Base-by-base conservation (phyloP, 2,329 filamentous ascomycete species). In the Gyromitra esculenta region DNA sequence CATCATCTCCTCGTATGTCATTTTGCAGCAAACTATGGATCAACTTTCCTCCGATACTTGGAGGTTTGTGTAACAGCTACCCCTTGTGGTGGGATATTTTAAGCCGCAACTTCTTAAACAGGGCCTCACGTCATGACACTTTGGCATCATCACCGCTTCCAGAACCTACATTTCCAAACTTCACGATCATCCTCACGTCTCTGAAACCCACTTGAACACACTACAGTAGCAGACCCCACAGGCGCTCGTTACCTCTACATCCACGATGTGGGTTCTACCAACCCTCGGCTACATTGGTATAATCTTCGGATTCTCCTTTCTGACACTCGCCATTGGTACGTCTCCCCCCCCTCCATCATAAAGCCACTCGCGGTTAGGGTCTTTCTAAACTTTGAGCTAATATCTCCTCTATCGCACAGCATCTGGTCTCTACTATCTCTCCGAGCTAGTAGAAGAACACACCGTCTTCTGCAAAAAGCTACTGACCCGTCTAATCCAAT, bases 401-500 rank as follows among this genome's bases (percentile, higher is more conserved):
- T 65, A 60, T 73, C 79, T 66, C 57, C n/a, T 45, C 5, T 41
- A 59, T 77, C 37, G n/a, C 13, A 62, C 81, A 93, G 96, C 96
- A 50, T 97, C 94, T n/a, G 96, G 96, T 48, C 90, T 99, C 35
- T 99, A 99, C 86, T 99, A 99, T 84, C 91, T 99, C 69, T 97
- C 95, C 31, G 96, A 99, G 84, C 90, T 98, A 13, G 96, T 99
- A 77, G 96, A 99, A 85, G 96, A 99, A 84, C 95, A 99, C 83
- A 97, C 95, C 2, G 95, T 98, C 9, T 85, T 97, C 78, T 92
- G 94, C 11, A 97, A 97, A 83, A 92, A 91, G 73, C 86, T 97
- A n/a, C 87, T 99, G 67, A 91, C 89, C 43, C 90, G 89, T 54
- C 87, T 98, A 72, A 97, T 98, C 81, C 97, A 97, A 85, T 86